Percentiles rank a stretch among this genome's conserved stretches.
Evolutionary conservation across 2,329 filamentous ascomycete species (phyloP).

Genomic region (Paecilomyces dactylethromorphus): DNA sequence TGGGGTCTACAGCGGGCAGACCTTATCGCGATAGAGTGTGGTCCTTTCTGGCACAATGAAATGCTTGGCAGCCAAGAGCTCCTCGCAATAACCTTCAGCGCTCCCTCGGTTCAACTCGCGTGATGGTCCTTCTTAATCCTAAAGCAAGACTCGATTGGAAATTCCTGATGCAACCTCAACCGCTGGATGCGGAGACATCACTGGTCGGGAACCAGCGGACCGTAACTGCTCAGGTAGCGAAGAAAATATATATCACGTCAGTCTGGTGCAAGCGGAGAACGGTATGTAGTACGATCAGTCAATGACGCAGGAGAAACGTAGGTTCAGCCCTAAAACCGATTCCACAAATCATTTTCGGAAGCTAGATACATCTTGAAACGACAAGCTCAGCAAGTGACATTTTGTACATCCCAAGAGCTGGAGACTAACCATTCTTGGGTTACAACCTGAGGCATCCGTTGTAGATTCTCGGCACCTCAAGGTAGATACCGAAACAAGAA

Average conservation of each 20-base stretch:
- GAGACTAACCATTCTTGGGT: background rate
- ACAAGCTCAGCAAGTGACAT: background rate
- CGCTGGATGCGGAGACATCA: background rate
- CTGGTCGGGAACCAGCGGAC: background rate
- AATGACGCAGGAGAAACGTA: background rate
- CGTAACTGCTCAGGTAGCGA: background rate
- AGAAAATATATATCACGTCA: conserved; percentile 1
- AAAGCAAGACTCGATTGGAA: background rate
- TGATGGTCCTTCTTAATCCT: background rate
- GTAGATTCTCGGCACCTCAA: no score
- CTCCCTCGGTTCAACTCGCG: background rate
- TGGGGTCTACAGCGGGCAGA: background rate
- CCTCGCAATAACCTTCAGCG: background rate
- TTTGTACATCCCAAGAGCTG: background rate
- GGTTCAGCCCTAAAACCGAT: background rate
- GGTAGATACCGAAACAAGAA: no score
- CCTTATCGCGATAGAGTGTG: background rate
- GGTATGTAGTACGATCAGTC: background rate
- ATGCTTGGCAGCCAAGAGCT: background rate
- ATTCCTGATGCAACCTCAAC: background rate
- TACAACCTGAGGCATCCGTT: no score
- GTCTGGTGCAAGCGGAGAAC: background rate
- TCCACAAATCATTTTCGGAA: background rate
- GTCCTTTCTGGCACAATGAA: background rate
- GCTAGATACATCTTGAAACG: background rate